Base-by-base conservation (phyloP, 1,139 yeast genomes). In the Wickerhamiella pararugosa region DNA sequence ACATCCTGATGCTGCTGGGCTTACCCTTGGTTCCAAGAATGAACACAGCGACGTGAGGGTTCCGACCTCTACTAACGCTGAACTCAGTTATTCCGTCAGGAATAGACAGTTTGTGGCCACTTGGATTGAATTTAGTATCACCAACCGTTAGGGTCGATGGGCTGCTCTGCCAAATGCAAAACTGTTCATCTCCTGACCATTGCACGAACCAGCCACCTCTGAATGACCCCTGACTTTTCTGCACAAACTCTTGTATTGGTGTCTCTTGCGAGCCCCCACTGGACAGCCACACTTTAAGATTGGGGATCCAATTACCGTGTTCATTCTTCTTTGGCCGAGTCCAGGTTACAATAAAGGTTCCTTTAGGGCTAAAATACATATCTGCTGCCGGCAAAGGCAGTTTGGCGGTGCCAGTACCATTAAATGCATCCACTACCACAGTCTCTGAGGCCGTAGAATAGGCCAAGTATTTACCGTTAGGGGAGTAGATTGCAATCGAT, bases 21-120 rank as follows among this genome's bases (percentile, higher is more conserved):
- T 79, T 79, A 46, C 66, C 66, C 43, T 71, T 67, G 52, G 75
- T 72, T 56, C 86, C 96, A 6, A 96, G 94, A 32, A 82, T 73
- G 58, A 90, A 92, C 30, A 90, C 76, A 26, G 96, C 95, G 51
- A 90, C 73, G n/a, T 93, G 75, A 44, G 95, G 92, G 59, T 82
- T 83, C 56, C 75, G 76, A 38, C 97, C 96, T 1, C 95, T 96
- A 30, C 94, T 78, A 37, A 87, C 64, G 59, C 69, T 71, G 70
- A 75, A 73, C 53, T 74, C 69, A 47, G 71, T 66, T 43, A 75
- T 66, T 47, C 76, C 78, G 41, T 51, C 52, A 43, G 79, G 81
- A 36, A 75, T 66, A 51, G 74, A 73, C 50, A 79, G 71, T 51
- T 72, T 73, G 52, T 78, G 71, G 56, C 71, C 66, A 49, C 69